These are phyloP conservation scores for Pichia sp. DNA, from an alignment of 1,139 yeast genomes.

Conservation along the genomic window DNA sequence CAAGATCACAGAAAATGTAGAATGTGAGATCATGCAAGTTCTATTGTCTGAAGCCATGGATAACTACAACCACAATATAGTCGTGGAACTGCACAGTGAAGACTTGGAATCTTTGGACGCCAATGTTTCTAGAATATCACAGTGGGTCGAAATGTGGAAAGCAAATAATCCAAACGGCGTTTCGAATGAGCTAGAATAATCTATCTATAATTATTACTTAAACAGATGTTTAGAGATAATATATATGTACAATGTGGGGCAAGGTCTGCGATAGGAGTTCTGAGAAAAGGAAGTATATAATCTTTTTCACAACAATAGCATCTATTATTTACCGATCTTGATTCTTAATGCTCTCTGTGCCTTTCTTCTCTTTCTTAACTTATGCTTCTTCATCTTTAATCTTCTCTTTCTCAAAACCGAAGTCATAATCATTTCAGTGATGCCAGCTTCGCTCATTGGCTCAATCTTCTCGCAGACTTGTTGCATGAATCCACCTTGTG, in stretches of 20 bases:
- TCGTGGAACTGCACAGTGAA: constrained; percentile 74
- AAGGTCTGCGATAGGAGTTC: no score
- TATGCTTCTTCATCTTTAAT: constrained; percentile 62
- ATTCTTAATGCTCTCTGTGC: constrained; percentile 56
- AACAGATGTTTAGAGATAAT: background rate
- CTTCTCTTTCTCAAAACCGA: constrained; percentile 59
- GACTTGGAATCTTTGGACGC: constrained; percentile 70
- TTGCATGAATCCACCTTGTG: background rate
- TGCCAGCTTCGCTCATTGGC: constrained; percentile 12
- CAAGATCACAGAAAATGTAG: constrained; percentile 86
- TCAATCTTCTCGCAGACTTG: constrained; percentile 16
- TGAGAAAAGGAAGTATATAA: no score
- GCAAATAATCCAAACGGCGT: constrained; percentile 47
- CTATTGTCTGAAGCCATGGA: constrained; percentile 83
- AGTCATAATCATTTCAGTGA: constrained; percentile 38
- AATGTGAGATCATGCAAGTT: constrained; percentile 96
- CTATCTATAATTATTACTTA: background rate
- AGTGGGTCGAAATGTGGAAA: constrained; percentile 76
- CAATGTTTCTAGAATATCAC: constrained; percentile 68
- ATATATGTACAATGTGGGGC: background rate
- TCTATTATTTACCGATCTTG: constrained; percentile 46
- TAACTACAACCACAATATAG: constrained; percentile 71
- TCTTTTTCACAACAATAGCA: no score
- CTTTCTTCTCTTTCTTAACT: constrained; percentile 62
- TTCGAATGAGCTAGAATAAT: constrained; percentile 22